These are phyloP conservation scores for Mycena albidolilacea DNA, from an alignment of 768 basidiomycete genomes.

Conservation along the genomic window DNA sequence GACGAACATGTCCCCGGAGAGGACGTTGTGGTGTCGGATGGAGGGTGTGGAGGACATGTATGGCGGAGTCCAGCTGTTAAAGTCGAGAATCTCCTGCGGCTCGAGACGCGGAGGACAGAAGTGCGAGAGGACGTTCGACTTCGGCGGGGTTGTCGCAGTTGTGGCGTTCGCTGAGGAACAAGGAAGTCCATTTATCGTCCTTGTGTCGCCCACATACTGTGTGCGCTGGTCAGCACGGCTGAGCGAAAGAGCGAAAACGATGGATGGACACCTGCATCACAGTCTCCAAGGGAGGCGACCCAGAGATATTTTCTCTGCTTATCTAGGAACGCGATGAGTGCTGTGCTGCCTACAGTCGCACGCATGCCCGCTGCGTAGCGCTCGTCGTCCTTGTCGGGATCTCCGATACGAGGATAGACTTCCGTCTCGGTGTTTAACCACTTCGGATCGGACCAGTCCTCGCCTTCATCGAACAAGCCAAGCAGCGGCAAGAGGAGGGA, in stretches of 20 bases:
- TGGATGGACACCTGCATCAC: conserved; percentile 48
- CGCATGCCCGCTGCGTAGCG: neutral
- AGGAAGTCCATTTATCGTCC: conserved; percentile 42
- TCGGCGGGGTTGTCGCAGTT: conserved; percentile 49
- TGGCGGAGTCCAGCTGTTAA: neutral
- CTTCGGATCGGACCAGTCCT: conserved; percentile 22
- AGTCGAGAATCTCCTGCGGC: neutral
- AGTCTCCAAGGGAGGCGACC: conserved; percentile 54
- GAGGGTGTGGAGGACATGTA: conserved; percentile 2
- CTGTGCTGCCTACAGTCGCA: conserved; percentile 44
- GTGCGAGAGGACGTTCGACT: conserved; percentile 38
- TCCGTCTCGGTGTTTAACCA: conserved; percentile 11
- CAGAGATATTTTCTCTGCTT: conserved; percentile 47
- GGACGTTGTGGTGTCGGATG: conserved; percentile 10
- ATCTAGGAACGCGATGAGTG: conserved; percentile 51
- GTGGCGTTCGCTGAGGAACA: conserved; percentile 46
- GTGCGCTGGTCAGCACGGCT: conserved; percentile 24
- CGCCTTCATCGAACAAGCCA: conserved; percentile 1
- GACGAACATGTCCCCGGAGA: conserved; percentile 15
- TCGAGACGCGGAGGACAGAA: conserved; percentile 10
- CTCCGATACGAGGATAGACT: conserved; percentile 12
- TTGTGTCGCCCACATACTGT: conserved; percentile 43
- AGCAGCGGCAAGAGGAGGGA: conserved; percentile 15
- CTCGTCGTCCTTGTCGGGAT: neutral
- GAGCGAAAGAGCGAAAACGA: neutral